Base-by-base conservation (phyloP, 2,329 filamentous ascomycete genomes). In the Trichophyton simii region DNA sequence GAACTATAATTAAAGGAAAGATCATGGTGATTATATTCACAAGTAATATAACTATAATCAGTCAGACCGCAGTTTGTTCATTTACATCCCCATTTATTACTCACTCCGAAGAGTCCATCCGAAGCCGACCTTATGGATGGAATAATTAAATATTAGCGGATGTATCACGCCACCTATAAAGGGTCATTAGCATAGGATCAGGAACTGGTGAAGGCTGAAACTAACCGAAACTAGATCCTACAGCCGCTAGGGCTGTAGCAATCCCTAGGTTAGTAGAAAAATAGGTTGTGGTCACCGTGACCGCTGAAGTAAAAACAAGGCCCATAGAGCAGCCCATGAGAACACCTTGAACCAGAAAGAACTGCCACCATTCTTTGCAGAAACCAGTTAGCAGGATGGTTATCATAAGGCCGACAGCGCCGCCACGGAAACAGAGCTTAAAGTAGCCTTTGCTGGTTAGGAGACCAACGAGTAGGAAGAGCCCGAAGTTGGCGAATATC, bases 381-480 rank as follows among this genome's bases (percentile, higher is more conserved):
- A 61, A 61, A 34, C 59, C 54, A 25, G 38, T 61, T 41, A 57
- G 8, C 38, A 61, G 38, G 13, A 61, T 28, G 20, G 50, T 34
- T 22, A 22, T 2, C 7, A 36, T 7, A 4, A 61, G 31, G 3
- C 46, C 1, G 13, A 73, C n/a, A 34, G 63, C 65, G 11, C 70
- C 70, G 15, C 59, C 61, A 25, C 62, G 46, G 58, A 69, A 69
- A 28, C 70, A 65, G 0, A 63, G 46, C 1, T 67, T 68, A 62
- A 76, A 75, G 61, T 72, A 71, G 5, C 74, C 73, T 34, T 72
- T 71, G 61, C 76, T 75, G n/a, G 72, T 69, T 1, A 72, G 65
- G 13, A 69, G 69, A 1, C 73, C 72, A 5, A 70, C 69, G 36
- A 76, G 67, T 5, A 71, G 72, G 11, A 73, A 71, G 22, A 75